Base-by-base conservation (phyloP, 352 stramenopile genomes). In the Peronospora belbahrii region DNA sequence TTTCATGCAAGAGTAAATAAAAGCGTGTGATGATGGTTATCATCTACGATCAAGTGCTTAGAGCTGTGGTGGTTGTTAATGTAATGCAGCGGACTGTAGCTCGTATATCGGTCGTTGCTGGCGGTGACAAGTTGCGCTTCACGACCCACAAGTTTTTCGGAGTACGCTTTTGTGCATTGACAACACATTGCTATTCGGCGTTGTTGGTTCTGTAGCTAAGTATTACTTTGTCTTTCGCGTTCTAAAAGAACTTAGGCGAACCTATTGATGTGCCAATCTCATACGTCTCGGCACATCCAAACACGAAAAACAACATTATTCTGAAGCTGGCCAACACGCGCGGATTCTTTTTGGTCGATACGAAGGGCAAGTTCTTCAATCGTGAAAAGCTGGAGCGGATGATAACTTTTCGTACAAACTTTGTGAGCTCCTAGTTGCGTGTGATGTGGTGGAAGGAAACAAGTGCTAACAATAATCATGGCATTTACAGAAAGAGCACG, bases 111-210 rank as follows among this genome's bases (percentile, higher is more conserved):
- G 59, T 93, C 7, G 74, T 93, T 17, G 46, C 67, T 0, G 81
- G 78, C 3, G 81, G 81, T 17, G 65, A 85, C 42, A 93, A 93
- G 50, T 62, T 93, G 19, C 81, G 81, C 15, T 80, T 93, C 54
- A 90, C 78, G 18, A 90, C 78, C 20, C 81, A 93, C 66, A 93
- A 89, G 59, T 93, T 90, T 60, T 87, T 93, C 48, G 81, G 81
- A 33, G 81, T 92, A 69, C 23, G 67, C 44, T 18, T 28, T 19
- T 14, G n/a, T 42, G 20, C 42, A 7, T 18, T 14, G 3, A 11
- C 8, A 42, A 3, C 32, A 11, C n/a, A 22, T 33, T 7, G 14
- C 2, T 37, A 9, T 22, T 28, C 3, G 6, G 11, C 7, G 11
- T 32, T 24, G 7, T 20, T 4, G 9, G 22, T 33, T 7, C 14